These are phyloP conservation scores for Colletotrichum euphorbiae DNA, from an alignment of 2,329 filamentous ascomycete species.

Conservation along the genomic window DNA sequence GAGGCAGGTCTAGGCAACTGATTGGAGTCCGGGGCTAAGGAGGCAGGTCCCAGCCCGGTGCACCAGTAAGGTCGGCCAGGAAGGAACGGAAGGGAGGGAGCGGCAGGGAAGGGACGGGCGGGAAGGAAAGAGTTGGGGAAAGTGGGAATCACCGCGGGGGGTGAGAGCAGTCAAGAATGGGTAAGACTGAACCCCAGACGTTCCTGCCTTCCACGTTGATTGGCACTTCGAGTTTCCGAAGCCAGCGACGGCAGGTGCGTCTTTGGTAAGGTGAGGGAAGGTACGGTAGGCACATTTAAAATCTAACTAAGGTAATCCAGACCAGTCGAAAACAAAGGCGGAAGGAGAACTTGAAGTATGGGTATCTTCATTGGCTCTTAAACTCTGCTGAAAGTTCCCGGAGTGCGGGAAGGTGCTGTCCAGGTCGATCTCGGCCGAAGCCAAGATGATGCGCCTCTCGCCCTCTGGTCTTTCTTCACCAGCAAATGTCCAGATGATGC, in stretches of 20 bases:
- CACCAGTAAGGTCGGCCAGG: slow-evolving; percentile 12
- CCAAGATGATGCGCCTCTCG: neutral
- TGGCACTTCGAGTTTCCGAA: neutral
- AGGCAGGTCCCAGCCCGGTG: neutral
- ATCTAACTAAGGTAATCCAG: slow-evolving; percentile 1
- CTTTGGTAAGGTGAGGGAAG: too few species aligned
- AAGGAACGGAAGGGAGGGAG: neutral
- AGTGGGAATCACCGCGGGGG: neutral
- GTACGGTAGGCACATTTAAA: too few species aligned
- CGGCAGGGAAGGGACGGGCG: slow-evolving; percentile 5
- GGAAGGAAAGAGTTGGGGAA: neutral
- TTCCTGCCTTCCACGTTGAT: neutral
- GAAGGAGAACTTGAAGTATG: neutral
- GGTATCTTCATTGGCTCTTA: neutral
- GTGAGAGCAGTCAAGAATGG: slow-evolving; percentile 3
- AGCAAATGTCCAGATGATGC: neutral
- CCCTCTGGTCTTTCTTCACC: neutral
- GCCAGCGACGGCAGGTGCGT: slow-evolving; percentile 2
- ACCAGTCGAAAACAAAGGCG: slow-evolving; percentile 16
- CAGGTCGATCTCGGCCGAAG: slow-evolving; percentile 7
- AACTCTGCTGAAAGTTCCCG: slow-evolving; percentile 10
- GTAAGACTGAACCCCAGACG: neutral
- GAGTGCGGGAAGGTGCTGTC: neutral
- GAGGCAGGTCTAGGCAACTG: neutral
- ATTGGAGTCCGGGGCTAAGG: neutral